Base-by-base conservation (phyloP, 805 yeast species). In the Saccharomyces mikatae region DNA sequence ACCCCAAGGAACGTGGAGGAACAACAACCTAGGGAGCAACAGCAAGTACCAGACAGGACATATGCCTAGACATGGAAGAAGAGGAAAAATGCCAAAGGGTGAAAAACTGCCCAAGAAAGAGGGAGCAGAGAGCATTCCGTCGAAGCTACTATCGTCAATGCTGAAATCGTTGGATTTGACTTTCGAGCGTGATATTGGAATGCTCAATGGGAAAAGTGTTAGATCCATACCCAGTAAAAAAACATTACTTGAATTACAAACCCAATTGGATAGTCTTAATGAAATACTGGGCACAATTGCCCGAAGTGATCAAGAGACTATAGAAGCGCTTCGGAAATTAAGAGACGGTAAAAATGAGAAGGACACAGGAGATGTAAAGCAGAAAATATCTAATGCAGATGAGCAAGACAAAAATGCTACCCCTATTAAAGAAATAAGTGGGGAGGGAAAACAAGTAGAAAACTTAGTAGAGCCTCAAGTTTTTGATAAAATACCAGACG, bases 151-250 rank as follows among this genome's bases (percentile, higher is more conserved):
- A 51, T 76, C 76, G 29, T 78, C 79, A 53, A 77, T 86, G 13
- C 70, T 85, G 52, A 71, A 71, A 48, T 81, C 80, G 58, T 67
- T 84, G 41, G 74, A 76, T 49, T 66, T 86, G 52, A 70, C 79
- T 0, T 85, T 80, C 62, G 87, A 84, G 61, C 72, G 78, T 4
- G 79, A 80, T 44, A 72, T 79, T 17, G 90, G 90, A 1, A 67
- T 80, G 52, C 68, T 86, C 26, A 83, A 78, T 59, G 91, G 91
- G 0, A 83, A 80, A 21, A 62, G 76, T 5, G 73, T 80, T 0
- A 70, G 77, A 1, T 75, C 79, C 5, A 69, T 73, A 22, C 79
- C 78, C 0, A 53, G 55, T 2, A 50, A 73, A 22, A 75, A 75
- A 53, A 68, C 75, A 4, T 65, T 82, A 44, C 65, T 71, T 14